Conservation (phyloP, 164 flowering plant genomes). For the Stephania yunnanensis region DNA sequence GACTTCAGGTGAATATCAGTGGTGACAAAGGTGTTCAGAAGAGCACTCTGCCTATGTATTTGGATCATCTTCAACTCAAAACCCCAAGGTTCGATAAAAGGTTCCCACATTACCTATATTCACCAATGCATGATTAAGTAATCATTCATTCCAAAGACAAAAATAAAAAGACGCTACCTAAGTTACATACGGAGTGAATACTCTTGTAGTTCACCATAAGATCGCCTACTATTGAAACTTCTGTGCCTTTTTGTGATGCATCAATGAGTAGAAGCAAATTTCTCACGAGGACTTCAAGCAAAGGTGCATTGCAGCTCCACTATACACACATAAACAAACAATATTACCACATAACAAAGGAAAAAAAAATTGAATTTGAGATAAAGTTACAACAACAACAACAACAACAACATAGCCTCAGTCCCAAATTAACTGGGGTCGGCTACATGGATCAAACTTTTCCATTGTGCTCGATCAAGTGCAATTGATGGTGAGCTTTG, state of each 20-base stretch:
- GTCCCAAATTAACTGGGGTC: no score
- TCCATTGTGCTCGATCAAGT: no score
- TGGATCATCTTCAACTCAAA: constrained; percentile 46
- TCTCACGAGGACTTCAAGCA: constrained; percentile 51
- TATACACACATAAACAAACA: constrained; percentile 20
- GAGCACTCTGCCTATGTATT: constrained; percentile 35
- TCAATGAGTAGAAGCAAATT: constrained; percentile 31
- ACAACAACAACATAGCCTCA: no score
- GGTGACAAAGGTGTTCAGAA: constrained; percentile 31
- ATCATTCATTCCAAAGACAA: constrained; percentile 10
- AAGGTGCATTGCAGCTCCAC: constrained; percentile 78
- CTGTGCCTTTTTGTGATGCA: constrained; percentile 24
- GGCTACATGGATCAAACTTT: no score
- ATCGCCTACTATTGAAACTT: constrained; percentile 40
- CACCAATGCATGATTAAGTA: not conserved
- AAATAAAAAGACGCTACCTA: not conserved
- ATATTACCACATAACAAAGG: not conserved
- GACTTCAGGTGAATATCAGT: constrained; percentile 59
- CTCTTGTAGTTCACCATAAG: constrained; percentile 76
- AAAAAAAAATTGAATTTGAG: no score
- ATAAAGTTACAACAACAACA: no score
- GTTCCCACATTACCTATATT: constrained; percentile 87
- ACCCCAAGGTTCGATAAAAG: constrained; percentile 87
- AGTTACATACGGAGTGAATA: constrained; percentile 60
- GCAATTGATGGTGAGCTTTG: no score